phyloP scores from a whole-genome alignment of 371 early-diverging fungal genomes.

The Chytridium lagenaria region DNA sequence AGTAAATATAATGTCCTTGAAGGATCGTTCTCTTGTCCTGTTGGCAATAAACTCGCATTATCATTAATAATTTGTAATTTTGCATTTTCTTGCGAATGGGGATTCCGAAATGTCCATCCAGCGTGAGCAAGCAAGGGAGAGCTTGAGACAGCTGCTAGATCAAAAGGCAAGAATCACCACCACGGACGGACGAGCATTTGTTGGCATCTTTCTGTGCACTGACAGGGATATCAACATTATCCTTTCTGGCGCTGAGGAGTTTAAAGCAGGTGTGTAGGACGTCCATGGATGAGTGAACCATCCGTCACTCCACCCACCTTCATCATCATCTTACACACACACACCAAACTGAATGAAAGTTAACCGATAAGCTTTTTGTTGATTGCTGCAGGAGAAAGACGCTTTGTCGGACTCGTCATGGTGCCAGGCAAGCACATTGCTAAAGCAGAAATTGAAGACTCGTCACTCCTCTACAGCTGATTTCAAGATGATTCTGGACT shows the following conservation, averaged over 20 bases:
- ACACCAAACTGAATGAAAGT: no score
- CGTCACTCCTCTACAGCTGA: not conserved
- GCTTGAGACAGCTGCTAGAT: constrained; percentile 55
- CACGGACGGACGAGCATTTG: constrained; percentile 78
- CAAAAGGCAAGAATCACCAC: constrained; percentile 68
- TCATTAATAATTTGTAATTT: not conserved
- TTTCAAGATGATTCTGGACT: no score
- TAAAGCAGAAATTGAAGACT: constrained; percentile 69
- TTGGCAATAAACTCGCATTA: constrained; percentile 2
- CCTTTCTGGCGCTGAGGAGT: constrained; percentile 77
- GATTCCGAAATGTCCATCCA: no score
- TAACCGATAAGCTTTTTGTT: no score
- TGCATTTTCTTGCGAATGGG: not conserved
- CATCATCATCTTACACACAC: no score
- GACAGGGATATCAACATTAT: constrained; percentile 83
- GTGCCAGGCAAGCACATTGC: constrained; percentile 84
- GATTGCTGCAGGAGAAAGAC: constrained; percentile 57
- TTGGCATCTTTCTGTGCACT: constrained; percentile 80
- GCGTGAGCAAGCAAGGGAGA: not conserved
- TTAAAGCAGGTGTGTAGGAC: constrained; percentile 62
- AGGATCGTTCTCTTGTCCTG: not conserved
- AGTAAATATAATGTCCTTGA: not conserved
- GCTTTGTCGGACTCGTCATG: constrained; percentile 85
- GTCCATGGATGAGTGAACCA: no score
- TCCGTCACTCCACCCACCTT: no score